Conservation (phyloP, 1,284 basidiomycete species). For the Coriolopsis trogii region DNA sequence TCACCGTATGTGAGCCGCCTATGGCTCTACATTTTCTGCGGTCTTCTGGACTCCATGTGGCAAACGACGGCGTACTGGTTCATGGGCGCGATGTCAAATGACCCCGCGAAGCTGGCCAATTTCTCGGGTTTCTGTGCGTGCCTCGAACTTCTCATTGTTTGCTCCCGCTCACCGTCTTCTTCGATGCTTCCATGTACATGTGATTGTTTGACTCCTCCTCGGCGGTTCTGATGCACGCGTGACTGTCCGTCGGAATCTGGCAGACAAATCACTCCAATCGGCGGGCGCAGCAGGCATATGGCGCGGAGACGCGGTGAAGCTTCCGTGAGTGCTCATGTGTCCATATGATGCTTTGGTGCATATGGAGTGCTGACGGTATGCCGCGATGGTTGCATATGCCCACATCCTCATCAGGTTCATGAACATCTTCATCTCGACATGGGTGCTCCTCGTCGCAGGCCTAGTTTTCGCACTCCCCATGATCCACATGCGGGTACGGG, state of each 20-base stretch:
- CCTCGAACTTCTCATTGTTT: conserved; percentile 2
- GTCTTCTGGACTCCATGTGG: conserved; percentile 61
- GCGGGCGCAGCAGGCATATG: conserved; percentile 47
- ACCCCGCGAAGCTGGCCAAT: conserved; percentile 49
- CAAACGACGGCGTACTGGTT: conserved; percentile 64
- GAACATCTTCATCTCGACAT: conserved; percentile 48
- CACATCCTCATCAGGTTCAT: conserved; percentile 37
- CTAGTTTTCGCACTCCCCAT: conserved; percentile 49
- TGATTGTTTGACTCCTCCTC: conserved; percentile 4
- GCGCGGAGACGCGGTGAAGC: conserved; percentile 44
- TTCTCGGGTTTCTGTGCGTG: conserved; percentile 49
- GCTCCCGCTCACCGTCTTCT: conserved; percentile 2
- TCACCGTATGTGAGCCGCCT: conserved; percentile 52
- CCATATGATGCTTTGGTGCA: neutral
- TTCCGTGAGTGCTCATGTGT: conserved; percentile 34
- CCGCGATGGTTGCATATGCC: neutral
- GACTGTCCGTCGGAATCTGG: neutral
- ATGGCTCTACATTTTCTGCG: conserved; percentile 59
- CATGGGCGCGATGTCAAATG: conserved; percentile 52
- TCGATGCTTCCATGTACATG: neutral
- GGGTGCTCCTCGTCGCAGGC: conserved; percentile 44
- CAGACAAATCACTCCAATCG: conserved; percentile 49
- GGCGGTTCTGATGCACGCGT: neutral
- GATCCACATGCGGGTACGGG: conserved; percentile 45
- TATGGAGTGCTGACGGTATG: conserved; percentile 4